These are phyloP conservation scores for Geoglossum cookeanum DNA, from an alignment of 2,329 filamentous ascomycete species.

Conservation along the genomic window DNA sequence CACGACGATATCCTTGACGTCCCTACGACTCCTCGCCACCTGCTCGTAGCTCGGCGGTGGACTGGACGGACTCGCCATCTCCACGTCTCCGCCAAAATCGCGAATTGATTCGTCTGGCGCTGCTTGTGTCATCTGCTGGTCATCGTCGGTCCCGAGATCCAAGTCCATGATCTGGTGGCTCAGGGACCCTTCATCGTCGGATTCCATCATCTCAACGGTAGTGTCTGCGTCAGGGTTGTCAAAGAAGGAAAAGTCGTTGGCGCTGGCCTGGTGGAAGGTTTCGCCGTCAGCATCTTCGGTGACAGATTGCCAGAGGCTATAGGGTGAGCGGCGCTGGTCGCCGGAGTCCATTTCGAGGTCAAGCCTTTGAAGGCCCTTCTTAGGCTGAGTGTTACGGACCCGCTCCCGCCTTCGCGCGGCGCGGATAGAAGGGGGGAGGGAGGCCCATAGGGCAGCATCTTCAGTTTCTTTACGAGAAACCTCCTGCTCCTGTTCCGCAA, in stretches of 20 bases:
- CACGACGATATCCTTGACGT: neutral
- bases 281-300: conserved; percentile 2
- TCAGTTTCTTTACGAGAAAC: neutral
- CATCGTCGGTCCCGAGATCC: neutral
- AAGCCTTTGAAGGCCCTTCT: neutral
- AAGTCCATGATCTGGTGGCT: neutral
- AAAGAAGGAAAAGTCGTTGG: conserved; percentile 4
- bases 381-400: neutral
- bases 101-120: neutral
- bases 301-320: neutral
- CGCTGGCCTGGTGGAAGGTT: neutral
- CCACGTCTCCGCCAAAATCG: neutral
- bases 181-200: neutral
- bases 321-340: neutral
- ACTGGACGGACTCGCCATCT: neutral
- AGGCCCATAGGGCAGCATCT: neutral
- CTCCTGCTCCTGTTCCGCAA: neutral
- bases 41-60: neutral
- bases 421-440: neutral
- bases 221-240: neutral
- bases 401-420: neutral
- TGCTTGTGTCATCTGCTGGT: neutral
- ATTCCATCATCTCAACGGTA: neutral
- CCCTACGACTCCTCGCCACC: neutral
- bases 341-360: neutral